phyloP scores from a whole-genome alignment of 75 land plant genomes.

The Cryptomeria japonica region DNA sequence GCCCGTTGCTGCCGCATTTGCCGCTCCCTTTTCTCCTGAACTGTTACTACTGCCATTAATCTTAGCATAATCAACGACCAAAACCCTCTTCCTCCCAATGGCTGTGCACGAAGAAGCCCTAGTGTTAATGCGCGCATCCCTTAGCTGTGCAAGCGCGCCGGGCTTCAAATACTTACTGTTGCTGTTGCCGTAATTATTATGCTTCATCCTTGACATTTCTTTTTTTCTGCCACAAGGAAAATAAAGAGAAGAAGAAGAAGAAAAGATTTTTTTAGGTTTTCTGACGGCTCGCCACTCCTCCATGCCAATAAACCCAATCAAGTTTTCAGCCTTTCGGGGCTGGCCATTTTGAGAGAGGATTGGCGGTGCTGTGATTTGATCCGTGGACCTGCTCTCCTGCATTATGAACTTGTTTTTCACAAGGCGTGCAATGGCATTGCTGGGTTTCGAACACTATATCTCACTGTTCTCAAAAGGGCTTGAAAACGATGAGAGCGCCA shows the following conservation, averaged over 20 bases:
- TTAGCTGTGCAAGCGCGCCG: conserved; percentile 69
- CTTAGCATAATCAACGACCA: conserved; percentile 23
- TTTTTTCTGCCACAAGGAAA: neutral
- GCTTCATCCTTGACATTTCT: conserved; percentile 10
- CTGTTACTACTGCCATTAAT: neutral
- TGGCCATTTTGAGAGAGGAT: neutral
- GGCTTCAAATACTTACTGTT: conserved; percentile 60
- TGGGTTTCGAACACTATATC: neutral
- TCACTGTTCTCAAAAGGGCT: neutral
- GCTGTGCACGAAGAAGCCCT: conserved; percentile 46
- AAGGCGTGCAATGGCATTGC: neutral
- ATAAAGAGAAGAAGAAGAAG: neutral
- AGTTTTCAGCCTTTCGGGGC: neutral
- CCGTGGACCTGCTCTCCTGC: neutral
- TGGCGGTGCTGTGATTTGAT: neutral
- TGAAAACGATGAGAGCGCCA: neutral
- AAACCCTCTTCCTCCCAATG: conserved; percentile 57
- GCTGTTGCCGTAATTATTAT: neutral
- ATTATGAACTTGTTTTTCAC: neutral
- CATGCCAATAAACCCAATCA: neutral
- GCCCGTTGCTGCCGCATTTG: neutral
- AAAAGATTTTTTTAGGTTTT: neutral
- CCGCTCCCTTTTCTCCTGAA: conserved; percentile 10
- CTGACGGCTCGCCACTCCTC: neutral
- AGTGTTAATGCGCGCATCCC: conserved; percentile 38